Base-by-base conservation (phyloP, 805 yeast species). In the Diddensiella caesifluorescens region DNA sequence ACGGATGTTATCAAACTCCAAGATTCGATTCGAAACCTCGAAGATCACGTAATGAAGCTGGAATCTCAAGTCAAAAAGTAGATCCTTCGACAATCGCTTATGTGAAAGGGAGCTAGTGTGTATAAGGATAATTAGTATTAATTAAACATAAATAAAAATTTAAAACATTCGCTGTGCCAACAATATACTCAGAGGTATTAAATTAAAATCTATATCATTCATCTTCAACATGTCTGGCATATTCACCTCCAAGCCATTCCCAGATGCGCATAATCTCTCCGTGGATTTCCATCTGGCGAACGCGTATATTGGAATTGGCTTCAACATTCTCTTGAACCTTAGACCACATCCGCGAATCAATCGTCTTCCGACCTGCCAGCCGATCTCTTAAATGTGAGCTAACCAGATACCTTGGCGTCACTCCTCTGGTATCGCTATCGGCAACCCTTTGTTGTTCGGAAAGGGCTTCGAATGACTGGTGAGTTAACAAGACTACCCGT, bases 261-360 rank as follows among this genome's bases (percentile, higher is more conserved):
- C 95, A 84, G 26, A 85, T 85, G 56, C 79, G 78, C 72, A 83
- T 77, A 46, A 88, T 83, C 51, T 88, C 96, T 13, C 97, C 96
- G 54, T 82, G 83, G 22, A 80, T 71, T 57, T 88, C 97, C 42
- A 76, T 63, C 42, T 80, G 70, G 28, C 75, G 70, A 13, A 72
- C 67, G 44, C 79, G 73, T 9, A 88, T 75, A 53, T 80, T 81
- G 18, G 83, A 66, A 57, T 84, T 82, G 34, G 65, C 62, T 50
- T 85, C 95, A 4, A 88, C 72, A 23, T 63, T 67, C 16, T 62
- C 62, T 35, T 70, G 65, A 1, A 86, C 79, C 19, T 59, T 56
- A 12, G 67, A 69, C 95, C 95, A 85, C 20, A 44, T 20, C 16
- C 19, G 15, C 6, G 32, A 19, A 29, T 22, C 21, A 2, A 35